These are phyloP conservation scores for Saccharomycopsis lassenensis DNA, from an alignment of 805 yeast species.

Conservation along the genomic window DNA sequence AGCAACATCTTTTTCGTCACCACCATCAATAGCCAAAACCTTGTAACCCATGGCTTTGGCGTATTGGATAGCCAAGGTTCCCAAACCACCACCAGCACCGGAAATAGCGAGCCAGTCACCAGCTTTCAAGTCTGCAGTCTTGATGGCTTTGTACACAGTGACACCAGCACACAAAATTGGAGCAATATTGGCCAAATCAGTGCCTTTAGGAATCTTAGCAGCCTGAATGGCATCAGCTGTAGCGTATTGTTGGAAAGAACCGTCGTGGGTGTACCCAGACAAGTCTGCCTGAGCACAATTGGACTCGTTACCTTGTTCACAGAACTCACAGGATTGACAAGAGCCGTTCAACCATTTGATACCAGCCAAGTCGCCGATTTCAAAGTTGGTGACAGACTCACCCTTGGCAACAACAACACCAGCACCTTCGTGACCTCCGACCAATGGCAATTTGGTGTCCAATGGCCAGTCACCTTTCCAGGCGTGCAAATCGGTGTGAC, in stretches of 20 bases:
- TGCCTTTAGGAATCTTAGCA: constrained; percentile 61
- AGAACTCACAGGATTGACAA: constrained; percentile 49
- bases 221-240: constrained; percentile 82
- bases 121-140: constrained; percentile 36
- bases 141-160: constrained; percentile 51
- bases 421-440: constrained; percentile 59
- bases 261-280: constrained; percentile 48
- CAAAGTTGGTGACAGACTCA: constrained; percentile 41
- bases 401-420: constrained; percentile 54
- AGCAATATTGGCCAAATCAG: constrained; percentile 63
- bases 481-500: constrained; percentile 58
- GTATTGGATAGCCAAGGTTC: constrained; percentile 47
- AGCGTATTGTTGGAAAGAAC: constrained; percentile 83
- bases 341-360: constrained; percentile 55
- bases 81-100: constrained; percentile 57
- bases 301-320: constrained; percentile 42
- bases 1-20: constrained; percentile 38
- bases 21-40: constrained; percentile 47
- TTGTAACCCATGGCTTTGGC: constrained; percentile 49
- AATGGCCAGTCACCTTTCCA: constrained; percentile 64
- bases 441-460: constrained; percentile 43
- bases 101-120: constrained; percentile 52
- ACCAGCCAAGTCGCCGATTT: constrained; percentile 53
- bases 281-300: constrained; percentile 43
- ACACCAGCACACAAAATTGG: constrained; percentile 55